Percentiles rank a stretch among this genome's conserved stretches.
phyloP scores from a whole-genome alignment of 345 rosid species.

The Reutealis trisperma region DNA sequence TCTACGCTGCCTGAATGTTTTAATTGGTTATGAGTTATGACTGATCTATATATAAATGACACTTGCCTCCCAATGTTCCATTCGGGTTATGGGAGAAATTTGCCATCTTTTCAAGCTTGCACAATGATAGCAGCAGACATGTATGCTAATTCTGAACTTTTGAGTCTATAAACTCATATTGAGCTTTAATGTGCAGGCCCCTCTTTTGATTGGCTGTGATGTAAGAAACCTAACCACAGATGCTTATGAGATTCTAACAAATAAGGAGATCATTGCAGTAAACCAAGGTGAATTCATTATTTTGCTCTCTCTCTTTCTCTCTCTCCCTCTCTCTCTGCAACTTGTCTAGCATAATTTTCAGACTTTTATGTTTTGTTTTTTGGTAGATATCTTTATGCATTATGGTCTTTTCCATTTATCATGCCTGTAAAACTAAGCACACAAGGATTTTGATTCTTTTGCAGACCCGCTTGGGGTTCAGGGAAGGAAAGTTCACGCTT shows the following conservation, averaged over 20 bases:
- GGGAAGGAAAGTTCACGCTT: slow-evolving; percentile 72
- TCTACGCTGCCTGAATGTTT: slow-evolving; percentile 2
- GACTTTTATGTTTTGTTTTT: slow-evolving; percentile 1
- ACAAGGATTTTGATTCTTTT: slow-evolving; percentile 27
- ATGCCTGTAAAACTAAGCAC: slow-evolving; percentile 8
- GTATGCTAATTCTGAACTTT: slow-evolving; percentile 6
- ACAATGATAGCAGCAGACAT: background rate
- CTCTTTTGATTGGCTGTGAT: slow-evolving; percentile 94
- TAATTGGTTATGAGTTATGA: background rate
- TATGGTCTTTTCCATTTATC: background rate
- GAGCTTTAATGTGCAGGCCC: slow-evolving; percentile 60
- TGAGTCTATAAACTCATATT: background rate
- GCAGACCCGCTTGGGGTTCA: slow-evolving; percentile 96
- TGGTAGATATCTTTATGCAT: background rate
- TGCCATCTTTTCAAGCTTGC: slow-evolving; percentile 4
- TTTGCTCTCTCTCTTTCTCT: background rate
- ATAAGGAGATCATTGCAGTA: slow-evolving; percentile 83
- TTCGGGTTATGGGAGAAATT: background rate
- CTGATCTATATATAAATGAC: background rate
- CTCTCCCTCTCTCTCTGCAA: background rate
- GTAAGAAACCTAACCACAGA: slow-evolving; percentile 81
- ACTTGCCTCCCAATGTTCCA: background rate
- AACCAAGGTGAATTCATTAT: slow-evolving; percentile 71
- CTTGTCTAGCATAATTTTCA: background rate
- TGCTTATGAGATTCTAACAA: slow-evolving; percentile 72